phyloP scores from a whole-genome alignment of 768 basidiomycete genomes.

The Royoungia palumana region DNA sequence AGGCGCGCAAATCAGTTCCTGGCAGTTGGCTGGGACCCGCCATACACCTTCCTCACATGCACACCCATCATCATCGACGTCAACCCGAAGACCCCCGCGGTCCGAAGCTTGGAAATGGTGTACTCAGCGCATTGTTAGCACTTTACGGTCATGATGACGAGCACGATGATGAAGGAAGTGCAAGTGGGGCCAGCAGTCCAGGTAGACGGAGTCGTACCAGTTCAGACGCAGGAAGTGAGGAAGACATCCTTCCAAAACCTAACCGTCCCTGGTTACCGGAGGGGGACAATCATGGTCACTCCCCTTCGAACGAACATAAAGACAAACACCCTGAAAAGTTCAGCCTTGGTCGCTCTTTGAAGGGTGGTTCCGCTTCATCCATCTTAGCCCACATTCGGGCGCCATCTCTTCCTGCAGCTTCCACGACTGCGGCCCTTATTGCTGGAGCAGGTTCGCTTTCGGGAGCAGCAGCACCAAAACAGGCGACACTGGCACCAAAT shows the following conservation, averaged over 20 bases:
- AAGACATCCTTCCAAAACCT: constrained; percentile 14
- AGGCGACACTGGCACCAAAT: constrained; percentile 51
- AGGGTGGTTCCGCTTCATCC: constrained; percentile 25
- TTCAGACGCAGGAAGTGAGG: constrained; percentile 21
- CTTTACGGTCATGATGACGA: constrained; percentile 45
- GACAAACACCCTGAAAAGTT: constrained; percentile 1
- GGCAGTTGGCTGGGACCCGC: constrained; percentile 13
- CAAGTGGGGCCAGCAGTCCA: constrained; percentile 21
- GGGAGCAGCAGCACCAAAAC: constrained; percentile 55
- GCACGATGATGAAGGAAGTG: constrained; percentile 28
- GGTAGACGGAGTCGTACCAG: constrained; percentile 18
- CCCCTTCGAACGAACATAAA: constrained; percentile 4
- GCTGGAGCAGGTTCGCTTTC: constrained; percentile 63
- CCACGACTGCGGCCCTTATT: constrained; percentile 55
- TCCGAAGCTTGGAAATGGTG: constrained; percentile 41
- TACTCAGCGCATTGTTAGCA: constrained; percentile 63
- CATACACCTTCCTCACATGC: constrained; percentile 2
- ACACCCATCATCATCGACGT: background rate
- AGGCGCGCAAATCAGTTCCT: constrained; percentile 17
- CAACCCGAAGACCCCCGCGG: constrained; percentile 7
- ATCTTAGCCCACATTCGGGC: constrained; percentile 19
- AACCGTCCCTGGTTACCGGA: constrained; percentile 21
- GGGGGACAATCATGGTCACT: background rate
- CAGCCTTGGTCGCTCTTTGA: constrained; percentile 17
- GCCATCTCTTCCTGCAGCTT: constrained; percentile 19